phyloP scores from a whole-genome alignment of 2,329 filamentous ascomycete genomes.

The Lizonia empirigonia region DNA sequence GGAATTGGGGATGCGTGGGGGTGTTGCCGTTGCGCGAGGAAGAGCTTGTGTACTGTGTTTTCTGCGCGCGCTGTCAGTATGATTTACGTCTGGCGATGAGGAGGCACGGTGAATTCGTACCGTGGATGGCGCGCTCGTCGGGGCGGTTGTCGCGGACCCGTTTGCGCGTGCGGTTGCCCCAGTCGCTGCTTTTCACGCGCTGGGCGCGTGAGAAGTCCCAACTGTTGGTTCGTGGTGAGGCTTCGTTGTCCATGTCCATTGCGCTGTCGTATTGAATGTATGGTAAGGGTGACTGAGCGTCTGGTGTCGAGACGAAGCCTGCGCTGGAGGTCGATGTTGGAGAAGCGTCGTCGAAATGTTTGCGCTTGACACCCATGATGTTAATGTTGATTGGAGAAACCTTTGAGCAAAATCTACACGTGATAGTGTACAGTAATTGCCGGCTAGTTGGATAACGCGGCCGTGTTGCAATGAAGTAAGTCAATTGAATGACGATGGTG shows the following conservation, averaged over 20 bases:
- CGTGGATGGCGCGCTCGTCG: constrained; percentile 60
- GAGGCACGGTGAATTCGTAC: constrained; percentile 47
- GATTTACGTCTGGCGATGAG: too few species aligned
- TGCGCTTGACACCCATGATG: constrained; percentile 63
- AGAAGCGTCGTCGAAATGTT: constrained; percentile 58
- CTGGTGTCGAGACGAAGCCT: constrained; percentile 38
- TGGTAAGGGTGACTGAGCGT: constrained; percentile 37
- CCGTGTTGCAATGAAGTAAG: constrained; percentile 4
- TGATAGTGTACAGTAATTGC: background rate
- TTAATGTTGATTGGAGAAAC: background rate
- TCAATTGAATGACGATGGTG: constrained; percentile 20
- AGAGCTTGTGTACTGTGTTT: constrained; percentile 54
- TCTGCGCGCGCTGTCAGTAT: constrained; percentile 38
- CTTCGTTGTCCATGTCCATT: constrained; percentile 34
- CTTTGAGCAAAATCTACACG: background rate
- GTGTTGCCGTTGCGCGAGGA: constrained; percentile 50
- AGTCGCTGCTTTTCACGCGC: constrained; percentile 46
- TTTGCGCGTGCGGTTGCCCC: constrained; percentile 64
- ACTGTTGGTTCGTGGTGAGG: constrained; percentile 13
- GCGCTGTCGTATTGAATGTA: constrained; percentile 26
- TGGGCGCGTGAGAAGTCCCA: constrained; percentile 37
- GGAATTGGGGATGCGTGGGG: constrained; percentile 38
- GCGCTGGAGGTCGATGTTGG: constrained; percentile 52
- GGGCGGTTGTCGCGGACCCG: constrained; percentile 63
- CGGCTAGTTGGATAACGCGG: background rate